phyloP scores from a whole-genome alignment of 2,329 filamentous ascomycete genomes.

The Phialocephala subalpina region DNA sequence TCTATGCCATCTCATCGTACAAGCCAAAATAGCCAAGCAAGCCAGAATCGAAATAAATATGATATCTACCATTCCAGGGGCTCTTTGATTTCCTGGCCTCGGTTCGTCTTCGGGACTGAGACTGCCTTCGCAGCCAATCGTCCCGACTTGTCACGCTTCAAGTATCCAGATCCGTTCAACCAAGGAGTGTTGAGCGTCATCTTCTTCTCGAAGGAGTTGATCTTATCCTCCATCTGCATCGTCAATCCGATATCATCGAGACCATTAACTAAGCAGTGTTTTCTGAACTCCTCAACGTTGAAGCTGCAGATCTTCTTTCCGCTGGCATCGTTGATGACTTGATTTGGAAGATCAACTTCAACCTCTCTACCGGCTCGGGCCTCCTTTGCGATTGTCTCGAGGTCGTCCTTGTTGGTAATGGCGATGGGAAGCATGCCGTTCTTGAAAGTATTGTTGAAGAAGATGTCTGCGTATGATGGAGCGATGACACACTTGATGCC shows the following conservation, averaged over 20 bases:
- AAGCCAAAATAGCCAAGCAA: background rate
- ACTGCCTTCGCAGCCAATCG: slow-evolving; percentile 65
- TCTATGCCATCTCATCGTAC: background rate
- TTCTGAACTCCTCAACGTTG: slow-evolving; percentile 91
- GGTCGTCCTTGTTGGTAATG: slow-evolving; percentile 70
- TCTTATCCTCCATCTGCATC: slow-evolving; percentile 91
- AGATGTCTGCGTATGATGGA: slow-evolving; percentile 90
- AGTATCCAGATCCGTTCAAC: slow-evolving; percentile 87
- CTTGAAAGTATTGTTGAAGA: slow-evolving; percentile 99
- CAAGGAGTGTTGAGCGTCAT: slow-evolving; percentile 84
- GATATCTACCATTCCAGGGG: slow-evolving; percentile 81
- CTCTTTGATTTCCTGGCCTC: slow-evolving; percentile 83
- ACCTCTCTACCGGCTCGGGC: slow-evolving; percentile 83
- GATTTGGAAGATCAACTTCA: slow-evolving; percentile 87
- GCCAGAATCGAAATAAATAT: slow-evolving; percentile 7
- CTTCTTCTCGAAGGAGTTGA: slow-evolving; percentile 80
- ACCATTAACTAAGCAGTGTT: slow-evolving; percentile 92
- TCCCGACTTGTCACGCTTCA: slow-evolving; percentile 66
- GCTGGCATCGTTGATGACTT: slow-evolving; percentile 78
- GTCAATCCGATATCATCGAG: slow-evolving; percentile 96
- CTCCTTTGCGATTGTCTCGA: slow-evolving; percentile 78
- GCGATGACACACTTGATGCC: slow-evolving; percentile 95
- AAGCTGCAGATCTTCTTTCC: slow-evolving; percentile 81
- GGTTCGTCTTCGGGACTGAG: slow-evolving; percentile 87
- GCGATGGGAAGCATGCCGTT: slow-evolving; percentile 96